A percentile compares a stretch with the other conserved stretches of the same genome.
phyloP scores from a whole-genome alignment of 129 eudicot genomes.

The Dittrichia graveolens region DNA sequence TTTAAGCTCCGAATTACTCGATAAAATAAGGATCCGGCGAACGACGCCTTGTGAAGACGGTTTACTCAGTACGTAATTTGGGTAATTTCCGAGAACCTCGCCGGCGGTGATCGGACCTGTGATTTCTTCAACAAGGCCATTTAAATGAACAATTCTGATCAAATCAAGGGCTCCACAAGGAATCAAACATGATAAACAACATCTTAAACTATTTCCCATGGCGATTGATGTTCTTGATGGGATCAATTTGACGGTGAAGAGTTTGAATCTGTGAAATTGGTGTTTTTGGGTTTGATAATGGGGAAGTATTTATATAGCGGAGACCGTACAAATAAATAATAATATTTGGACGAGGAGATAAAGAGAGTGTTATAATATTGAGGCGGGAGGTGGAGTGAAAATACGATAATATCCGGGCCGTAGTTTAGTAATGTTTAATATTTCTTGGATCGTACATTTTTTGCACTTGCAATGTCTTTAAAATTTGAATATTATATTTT shows the following conservation, averaged over 20 bases:
- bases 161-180: slow-evolving; percentile 95
- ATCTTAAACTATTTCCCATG: slow-evolving; percentile 80
- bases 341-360: slow-evolving; percentile 8
- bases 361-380: slow-evolving; percentile 19
- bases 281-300: slow-evolving; percentile 7
- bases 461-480: slow-evolving; percentile 10
- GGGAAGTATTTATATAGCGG: slow-evolving; percentile 26
- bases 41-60: slow-evolving; percentile 68
- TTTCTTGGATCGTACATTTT: slow-evolving; percentile 27
- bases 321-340: slow-evolving; percentile 14
- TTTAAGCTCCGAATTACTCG: slow-evolving; percentile 71
- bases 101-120: slow-evolving; percentile 74
- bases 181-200: slow-evolving; percentile 87
- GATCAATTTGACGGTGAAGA: neutral
- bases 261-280: slow-evolving; percentile 11
- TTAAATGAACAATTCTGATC: slow-evolving; percentile 82
- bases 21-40: slow-evolving; percentile 56
- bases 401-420: slow-evolving; percentile 22
- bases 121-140: slow-evolving; percentile 77
- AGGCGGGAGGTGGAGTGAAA: slow-evolving; percentile 27
- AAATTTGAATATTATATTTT: neutral
- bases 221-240: neutral
- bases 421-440: neutral
- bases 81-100: slow-evolving; percentile 67
- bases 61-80: slow-evolving; percentile 67